Base-by-base conservation (phyloP, 2,329 filamentous ascomycete species). In the Anisogramma anomala region DNA sequence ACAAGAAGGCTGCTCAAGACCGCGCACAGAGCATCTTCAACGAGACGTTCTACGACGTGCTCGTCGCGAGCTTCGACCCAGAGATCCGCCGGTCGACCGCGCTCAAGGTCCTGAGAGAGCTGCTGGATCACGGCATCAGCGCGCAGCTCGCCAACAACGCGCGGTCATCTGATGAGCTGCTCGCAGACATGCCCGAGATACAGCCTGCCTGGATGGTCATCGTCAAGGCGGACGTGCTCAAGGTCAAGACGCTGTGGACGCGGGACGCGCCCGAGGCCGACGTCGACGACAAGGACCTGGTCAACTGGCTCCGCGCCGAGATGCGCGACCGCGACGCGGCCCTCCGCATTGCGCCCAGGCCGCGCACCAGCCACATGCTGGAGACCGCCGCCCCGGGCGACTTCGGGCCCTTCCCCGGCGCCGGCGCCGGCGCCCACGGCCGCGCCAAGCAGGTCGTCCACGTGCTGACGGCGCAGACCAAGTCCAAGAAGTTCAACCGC, bases 401-500 rank as follows among this genome's bases (percentile, higher is more conserved):
- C 22, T 28, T 17, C 8, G 25, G 34, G 7, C 18, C 41, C 11
- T 47, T 34, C 20, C 37, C 41, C 9, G 57, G 74, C 32, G n/a
- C 13, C 20, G 8, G 18, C 17, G 22, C 19, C 25, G 57, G 74
- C 32, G n/a, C 13, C 20, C 5, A 13, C 17, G 22, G 20, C 25
- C 15, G 26, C 8, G 63, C 69, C 41, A 71, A 77, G 44, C 79
- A 82, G 50, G 82, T 89, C 42, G 87, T 96, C 33, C 80, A 83
- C 46, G 81, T 96, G n/a, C 71, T 95, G 3, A 73, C 87, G 5
- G 77, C 84, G 1, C 81, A 84, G 43, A 88, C 86, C 36, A 79
- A 81, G 52, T 86, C 80, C 59, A 95, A 94, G 62, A 96, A 95
- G 65, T 84, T 82, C 48, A 95, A 94, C 61, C 79, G 89, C 39